A percentile compares a stretch with the other conserved stretches of the same genome.
phyloP scores from a whole-genome alignment of 345 rosid species.

The Gossypium stocksii region DNA sequence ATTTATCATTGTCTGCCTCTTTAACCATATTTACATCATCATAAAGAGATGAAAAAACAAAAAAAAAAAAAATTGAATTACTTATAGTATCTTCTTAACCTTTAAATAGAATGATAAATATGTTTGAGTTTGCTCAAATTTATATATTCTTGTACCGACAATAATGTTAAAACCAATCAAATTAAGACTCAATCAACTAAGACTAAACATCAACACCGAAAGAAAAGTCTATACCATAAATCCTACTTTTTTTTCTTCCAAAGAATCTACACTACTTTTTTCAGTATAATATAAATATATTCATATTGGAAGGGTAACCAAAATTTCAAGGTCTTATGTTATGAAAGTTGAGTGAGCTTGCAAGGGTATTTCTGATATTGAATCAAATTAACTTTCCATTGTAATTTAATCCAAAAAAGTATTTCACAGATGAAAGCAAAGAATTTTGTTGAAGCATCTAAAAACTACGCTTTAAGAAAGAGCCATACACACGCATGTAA shows the following conservation, averaged over 20 bases:
- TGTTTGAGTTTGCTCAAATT: too few species aligned
- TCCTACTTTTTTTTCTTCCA: not conserved
- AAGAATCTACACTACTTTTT: not conserved
- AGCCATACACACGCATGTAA: slow-evolving; percentile 28
- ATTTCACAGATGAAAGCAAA: not conserved
- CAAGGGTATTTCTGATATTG: too few species aligned
- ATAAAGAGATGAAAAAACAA: too few species aligned
- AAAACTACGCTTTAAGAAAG: slow-evolving; percentile 17
- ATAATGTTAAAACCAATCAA: rapidly evolving
- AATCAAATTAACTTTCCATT: not conserved
- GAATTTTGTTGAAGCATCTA: slow-evolving; percentile 22
- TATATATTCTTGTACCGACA: rapidly evolving
- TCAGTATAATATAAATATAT: too few species aligned
- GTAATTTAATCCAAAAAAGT: not conserved
- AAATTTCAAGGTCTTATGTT: too few species aligned
- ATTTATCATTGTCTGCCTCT: too few species aligned
- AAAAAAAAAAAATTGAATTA: not conserved
- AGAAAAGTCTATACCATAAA: slow-evolving; percentile 4
- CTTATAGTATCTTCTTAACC: not conserved
- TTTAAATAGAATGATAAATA: too few species aligned
- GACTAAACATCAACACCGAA: slow-evolving; percentile 3
- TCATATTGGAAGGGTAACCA: too few species aligned
- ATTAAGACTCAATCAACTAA: too few species aligned
- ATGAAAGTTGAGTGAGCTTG: too few species aligned
- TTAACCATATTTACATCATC: too few species aligned